Evolutionary conservation across 345 rosid genomes (phyloP), one percentile per base, ranked within the genome.

Genomic region (Aquilaria yunnanensis): DNA sequence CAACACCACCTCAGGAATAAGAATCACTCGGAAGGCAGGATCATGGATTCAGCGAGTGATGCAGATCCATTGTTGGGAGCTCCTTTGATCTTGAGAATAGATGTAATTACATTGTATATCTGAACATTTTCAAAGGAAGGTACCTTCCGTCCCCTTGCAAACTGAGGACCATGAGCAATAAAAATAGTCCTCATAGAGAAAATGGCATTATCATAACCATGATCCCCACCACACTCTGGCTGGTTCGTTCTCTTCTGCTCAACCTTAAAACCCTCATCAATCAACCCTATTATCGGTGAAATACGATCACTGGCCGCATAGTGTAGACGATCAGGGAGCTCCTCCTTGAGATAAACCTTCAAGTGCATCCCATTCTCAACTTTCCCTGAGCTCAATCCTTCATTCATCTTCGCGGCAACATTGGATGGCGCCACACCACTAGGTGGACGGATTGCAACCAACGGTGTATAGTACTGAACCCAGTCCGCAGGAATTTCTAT

Each of bases 131-230:
- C 96, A 67, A 93, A 90, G 64, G 97, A 90, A 9, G 96, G 84
- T 57, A 93, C 96, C 81, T 93, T 90, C 76, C 53, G 69, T 12
- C 97, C 96, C 52, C 81, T 67, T 0, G 80, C 75, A 62, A 93
- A 93, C 80, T 75, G 79, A 59, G 97, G 98, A 66, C 96, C 98
- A 4, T 90, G 96, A 55, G 92, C 97, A 12, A 93, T 82, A 69
- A 90, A 93, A 72, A 93, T 86, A 46, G 88, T 77, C 68, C 98
- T 88, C 97, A 90, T 93, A 11, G 98, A 93, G 78, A 93, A 93
- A 70, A 90, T 12, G 2, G 85, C 85, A 68, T 88, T 90, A 68
- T 93, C 97, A 72, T 93, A 93, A 6, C 98, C 97, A 23, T 93
- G 97, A 10, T 89, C 81, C 65, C 98, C 98, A 43, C 96, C 96